These are phyloP conservation scores for Colletotrichum acutatum DNA, from an alignment of 2,329 filamentous ascomycete species.

Conservation along the genomic window DNA sequence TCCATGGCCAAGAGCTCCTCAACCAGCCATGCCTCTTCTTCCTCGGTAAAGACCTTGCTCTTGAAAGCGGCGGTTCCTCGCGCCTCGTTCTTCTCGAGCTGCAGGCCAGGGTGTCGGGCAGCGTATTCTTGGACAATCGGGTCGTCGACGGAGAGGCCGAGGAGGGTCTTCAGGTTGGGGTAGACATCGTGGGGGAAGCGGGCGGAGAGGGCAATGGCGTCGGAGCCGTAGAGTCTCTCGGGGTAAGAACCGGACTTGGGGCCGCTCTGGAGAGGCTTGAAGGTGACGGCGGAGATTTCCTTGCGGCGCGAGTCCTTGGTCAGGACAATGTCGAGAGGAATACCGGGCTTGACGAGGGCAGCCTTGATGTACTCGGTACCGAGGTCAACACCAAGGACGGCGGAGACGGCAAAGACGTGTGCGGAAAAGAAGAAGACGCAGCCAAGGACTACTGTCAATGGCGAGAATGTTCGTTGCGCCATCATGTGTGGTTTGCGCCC, in stretches of 20 bases:
- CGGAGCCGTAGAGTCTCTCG: constrained; percentile 90
- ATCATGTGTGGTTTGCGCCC: constrained; percentile 41
- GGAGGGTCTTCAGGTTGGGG: constrained; percentile 88
- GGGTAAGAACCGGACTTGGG: constrained; percentile 77
- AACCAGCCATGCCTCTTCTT: constrained; percentile 78
- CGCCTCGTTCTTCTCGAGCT: constrained; percentile 68
- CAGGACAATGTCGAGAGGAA: constrained; percentile 96
- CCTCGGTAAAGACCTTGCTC: constrained; percentile 73
- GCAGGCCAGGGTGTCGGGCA: constrained; percentile 80
- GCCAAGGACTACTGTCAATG: constrained; percentile 52
- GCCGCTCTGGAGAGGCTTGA: constrained; percentile 83
- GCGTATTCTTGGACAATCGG: constrained; percentile 76
- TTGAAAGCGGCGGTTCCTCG: constrained; percentile 84
- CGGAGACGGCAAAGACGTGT: constrained; percentile 68
- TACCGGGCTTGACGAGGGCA: constrained; percentile 93
- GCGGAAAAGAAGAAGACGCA: constrained; percentile 55
- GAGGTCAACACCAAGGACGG: constrained; percentile 91
- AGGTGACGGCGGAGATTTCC: constrained; percentile 89
- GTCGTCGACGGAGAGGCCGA: constrained; percentile 77
- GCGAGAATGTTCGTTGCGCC: constrained; percentile 47
- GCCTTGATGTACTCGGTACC: constrained; percentile 98
- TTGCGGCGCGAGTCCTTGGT: constrained; percentile 98
- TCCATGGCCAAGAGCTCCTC: constrained; percentile 98
- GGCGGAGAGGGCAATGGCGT: constrained; percentile 87
- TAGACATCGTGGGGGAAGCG: constrained; percentile 95